phyloP scores from a whole-genome alignment of 352 stramenopile species.

The Globisporangium uncinulatum region DNA sequence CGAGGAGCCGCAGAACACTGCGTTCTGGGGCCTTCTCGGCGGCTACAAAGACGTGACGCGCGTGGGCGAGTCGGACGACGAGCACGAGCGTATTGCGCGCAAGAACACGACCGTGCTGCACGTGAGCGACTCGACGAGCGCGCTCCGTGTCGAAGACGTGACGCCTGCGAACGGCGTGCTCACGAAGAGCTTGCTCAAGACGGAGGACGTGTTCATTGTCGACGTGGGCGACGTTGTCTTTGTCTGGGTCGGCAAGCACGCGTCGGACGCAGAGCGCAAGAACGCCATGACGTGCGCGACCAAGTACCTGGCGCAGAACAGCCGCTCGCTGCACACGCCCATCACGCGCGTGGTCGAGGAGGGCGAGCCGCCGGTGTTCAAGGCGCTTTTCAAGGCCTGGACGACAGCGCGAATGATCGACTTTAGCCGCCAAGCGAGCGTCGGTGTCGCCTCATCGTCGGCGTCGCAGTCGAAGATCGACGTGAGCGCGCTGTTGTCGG shows the following conservation, averaged over 20 bases:
- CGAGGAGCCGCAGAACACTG: slow-evolving; percentile 82
- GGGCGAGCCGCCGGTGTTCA: slow-evolving; percentile 81
- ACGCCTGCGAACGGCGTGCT: slow-evolving; percentile 65
- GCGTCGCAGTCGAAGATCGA: slow-evolving; percentile 41
- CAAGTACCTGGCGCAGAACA: slow-evolving; percentile 75
- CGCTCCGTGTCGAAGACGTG: slow-evolving; percentile 53
- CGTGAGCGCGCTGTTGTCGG: slow-evolving; percentile 50
- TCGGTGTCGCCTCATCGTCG: slow-evolving; percentile 26
- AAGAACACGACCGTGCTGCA: slow-evolving; percentile 69
- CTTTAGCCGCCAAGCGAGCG: slow-evolving; percentile 51
- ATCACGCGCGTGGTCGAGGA: slow-evolving; percentile 85
- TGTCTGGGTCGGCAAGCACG: slow-evolving; percentile 89
- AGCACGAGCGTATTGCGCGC: slow-evolving; percentile 50
- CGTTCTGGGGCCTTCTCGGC: slow-evolving; percentile 91
- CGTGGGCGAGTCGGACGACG: slow-evolving; percentile 54
- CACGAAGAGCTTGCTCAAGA: slow-evolving; percentile 73
- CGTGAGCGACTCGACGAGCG: slow-evolving; percentile 64
- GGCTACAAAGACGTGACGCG: slow-evolving; percentile 73
- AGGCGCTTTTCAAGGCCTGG: slow-evolving; percentile 79
- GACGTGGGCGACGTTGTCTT: slow-evolving; percentile 87
- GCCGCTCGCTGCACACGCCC: slow-evolving; percentile 48
- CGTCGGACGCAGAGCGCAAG: slow-evolving; percentile 81
- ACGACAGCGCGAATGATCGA: slow-evolving; percentile 59
- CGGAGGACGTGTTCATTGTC: slow-evolving; percentile 91
- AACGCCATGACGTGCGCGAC: slow-evolving; percentile 79